Percentiles rank a stretch among this genome's conserved stretches.
Conservation (phyloP, 257 asterid genomes). For the Knoxia roxburghii region DNA sequence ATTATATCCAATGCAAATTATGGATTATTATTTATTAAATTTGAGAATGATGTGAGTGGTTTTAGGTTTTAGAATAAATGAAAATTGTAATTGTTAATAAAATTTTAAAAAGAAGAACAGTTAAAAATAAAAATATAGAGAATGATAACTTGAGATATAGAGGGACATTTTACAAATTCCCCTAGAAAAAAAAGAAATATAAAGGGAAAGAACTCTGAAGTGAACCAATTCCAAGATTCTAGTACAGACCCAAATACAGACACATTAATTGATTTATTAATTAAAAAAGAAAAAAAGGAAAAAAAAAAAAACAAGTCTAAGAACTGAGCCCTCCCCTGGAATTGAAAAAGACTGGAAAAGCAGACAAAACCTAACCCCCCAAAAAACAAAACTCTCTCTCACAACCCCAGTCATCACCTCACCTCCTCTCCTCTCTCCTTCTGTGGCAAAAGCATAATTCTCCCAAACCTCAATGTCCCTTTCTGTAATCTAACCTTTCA, state of each 20-base stretch:
- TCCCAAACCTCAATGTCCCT: constrained; percentile 30
- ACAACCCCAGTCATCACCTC: constrained; percentile 23
- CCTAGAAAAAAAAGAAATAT: neutral
- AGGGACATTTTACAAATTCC: too few species aligned
- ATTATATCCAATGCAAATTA: too few species aligned
- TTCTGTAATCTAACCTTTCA: constrained; percentile 34
- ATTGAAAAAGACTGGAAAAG: constrained; percentile 20
- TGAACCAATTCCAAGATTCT: constrained; percentile 53
- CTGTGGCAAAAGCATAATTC: constrained; percentile 63
- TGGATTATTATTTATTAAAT: too few species aligned
- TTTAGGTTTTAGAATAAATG: too few species aligned
- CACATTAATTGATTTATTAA: too few species aligned
- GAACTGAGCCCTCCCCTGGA: neutral
- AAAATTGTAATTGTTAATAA: too few species aligned
- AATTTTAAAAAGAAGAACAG: too few species aligned
- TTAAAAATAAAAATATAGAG: too few species aligned
- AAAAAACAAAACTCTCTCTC: constrained; percentile 19
- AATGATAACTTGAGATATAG: too few species aligned
- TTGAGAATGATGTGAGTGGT: too few species aligned
- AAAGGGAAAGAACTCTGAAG: constrained; percentile 16
- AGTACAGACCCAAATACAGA: constrained; percentile 23
- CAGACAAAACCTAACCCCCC: constrained; percentile 30
- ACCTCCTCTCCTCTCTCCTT: too few species aligned
- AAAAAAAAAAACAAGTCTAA: neutral
- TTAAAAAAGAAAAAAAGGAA: too few species aligned